Base-by-base conservation (phyloP, 2,329 filamentous ascomycete species). In the Penicillium sp. region DNA sequence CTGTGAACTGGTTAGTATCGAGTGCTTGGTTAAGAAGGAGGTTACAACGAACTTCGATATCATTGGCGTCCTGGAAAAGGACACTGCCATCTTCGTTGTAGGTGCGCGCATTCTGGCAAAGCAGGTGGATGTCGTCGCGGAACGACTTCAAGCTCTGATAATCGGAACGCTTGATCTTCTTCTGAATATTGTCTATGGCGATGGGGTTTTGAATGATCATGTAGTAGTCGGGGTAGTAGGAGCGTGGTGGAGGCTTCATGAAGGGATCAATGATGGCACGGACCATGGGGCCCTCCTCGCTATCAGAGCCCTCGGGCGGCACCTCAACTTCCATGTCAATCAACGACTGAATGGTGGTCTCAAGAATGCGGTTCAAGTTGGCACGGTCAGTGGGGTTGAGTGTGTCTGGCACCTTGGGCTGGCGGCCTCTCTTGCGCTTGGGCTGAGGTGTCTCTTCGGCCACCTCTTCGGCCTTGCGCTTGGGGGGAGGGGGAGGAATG, bases 11-110 rank as follows among this genome's bases (percentile, higher is more conserved):
- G 31, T 49, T 44, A 59, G 29, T 14, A 51, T 38, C 5, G 2
- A 24, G 5, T 24, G 34, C 10, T 31, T 2, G 8, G 39, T 14
- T 2, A 36, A 48, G 3, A 27, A 14, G 5, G n/a, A 24, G 6
- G 10, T 11, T n/a, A 4, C 24, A 56, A 77, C 86, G 79, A 79
- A 96, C 92, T 83, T 96, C 90, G 75, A 99, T 97, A 51, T 89
- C 81, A 73, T 92, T 92, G 47, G 93, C 93, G 79, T 99, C 94
- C 67, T 90, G 84, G 77, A 92, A 97, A 50, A 99, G 83, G 66
- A 95, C 80, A 74, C 92, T 97, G 54, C 88, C 90, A 70, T 97
- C 94, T 75, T 99, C 95, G 68, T 99, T 99, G 80, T 96, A 99
- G 2, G 90, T 94, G 72, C 91, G 86, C 62, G 93, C 96, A 74